Percentiles rank a stretch among this genome's conserved stretches.
Conservation (phyloP, 2,329 filamentous ascomycete species). For the Stachybotrys chlorohalonatus region DNA sequence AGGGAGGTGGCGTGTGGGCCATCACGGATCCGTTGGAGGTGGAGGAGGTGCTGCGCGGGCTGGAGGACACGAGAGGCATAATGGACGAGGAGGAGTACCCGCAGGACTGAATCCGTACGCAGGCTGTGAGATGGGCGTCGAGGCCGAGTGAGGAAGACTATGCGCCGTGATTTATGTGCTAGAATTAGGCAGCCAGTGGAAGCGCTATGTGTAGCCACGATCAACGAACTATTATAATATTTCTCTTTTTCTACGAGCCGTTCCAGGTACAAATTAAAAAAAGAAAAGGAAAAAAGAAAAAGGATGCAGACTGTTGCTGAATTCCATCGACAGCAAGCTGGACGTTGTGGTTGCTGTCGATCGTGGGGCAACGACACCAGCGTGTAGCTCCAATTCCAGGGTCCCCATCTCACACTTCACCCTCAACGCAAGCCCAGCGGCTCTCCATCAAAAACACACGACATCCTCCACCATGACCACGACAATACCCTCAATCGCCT, state of each 20-base stretch:
- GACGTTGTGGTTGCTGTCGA: background rate
- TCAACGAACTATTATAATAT: too few relatives aligned
- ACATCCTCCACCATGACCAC: slow-evolving; percentile 39
- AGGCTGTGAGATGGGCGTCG: background rate
- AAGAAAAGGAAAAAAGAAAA: too few relatives aligned
- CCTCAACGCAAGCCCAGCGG: too few relatives aligned
- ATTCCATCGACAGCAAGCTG: background rate
- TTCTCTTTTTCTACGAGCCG: too few relatives aligned
- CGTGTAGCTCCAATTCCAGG: background rate
- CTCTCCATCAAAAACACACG: background rate
- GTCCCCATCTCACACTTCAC: background rate
- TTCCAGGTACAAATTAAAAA: too few relatives aligned
- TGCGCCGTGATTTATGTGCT: background rate
- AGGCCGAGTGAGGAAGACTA: background rate
- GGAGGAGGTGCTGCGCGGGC: slow-evolving; percentile 54
- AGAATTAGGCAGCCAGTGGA: too few relatives aligned
- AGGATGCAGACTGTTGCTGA: too few relatives aligned
- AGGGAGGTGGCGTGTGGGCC: slow-evolving; percentile 88
- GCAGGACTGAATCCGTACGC: slow-evolving; percentile 8
- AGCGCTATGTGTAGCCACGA: too few relatives aligned
- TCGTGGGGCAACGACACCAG: background rate
- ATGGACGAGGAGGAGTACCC: slow-evolving; percentile 37
- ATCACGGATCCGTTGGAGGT: slow-evolving; percentile 74
- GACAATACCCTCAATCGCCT: slow-evolving; percentile 73
- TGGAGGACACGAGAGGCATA: slow-evolving; percentile 54